Percentiles rank a stretch among this genome's conserved stretches.
phyloP scores from a whole-genome alignment of 2,329 filamentous ascomycete species.

The Botrytis fragariae region DNA sequence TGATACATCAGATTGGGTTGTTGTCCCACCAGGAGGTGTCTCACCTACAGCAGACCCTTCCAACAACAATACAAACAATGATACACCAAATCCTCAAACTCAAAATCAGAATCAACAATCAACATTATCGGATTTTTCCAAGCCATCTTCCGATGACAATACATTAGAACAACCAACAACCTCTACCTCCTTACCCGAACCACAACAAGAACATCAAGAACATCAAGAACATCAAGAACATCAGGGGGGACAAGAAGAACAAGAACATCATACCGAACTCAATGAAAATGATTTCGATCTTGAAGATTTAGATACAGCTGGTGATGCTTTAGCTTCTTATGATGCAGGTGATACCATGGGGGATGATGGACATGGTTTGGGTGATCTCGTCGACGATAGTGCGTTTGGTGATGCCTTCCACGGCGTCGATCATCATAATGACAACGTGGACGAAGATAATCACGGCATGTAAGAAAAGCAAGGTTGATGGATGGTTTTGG shows the following conservation, averaged over 20 bases:
- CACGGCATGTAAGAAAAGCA: constrained; percentile 22
- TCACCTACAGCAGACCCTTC: constrained; percentile 33
- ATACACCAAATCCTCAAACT: neutral
- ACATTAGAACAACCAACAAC: constrained; percentile 9
- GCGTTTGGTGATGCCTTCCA: constrained; percentile 85
- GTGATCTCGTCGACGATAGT: constrained; percentile 67
- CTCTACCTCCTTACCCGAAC: constrained; percentile 16
- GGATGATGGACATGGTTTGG: constrained; percentile 52
- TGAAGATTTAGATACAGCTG: constrained; percentile 66
- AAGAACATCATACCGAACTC: constrained; percentile 30
- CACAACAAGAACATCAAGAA: constrained; percentile 1
- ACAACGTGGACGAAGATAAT: constrained; percentile 21
- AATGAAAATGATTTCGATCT: constrained; percentile 62
- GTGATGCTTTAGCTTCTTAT: constrained; percentile 68
- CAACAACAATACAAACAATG: constrained; percentile 6
- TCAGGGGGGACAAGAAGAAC: constrained; percentile 28
- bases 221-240: constrained; percentile 2
- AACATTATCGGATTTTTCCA: neutral
- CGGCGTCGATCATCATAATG: constrained; percentile 46
- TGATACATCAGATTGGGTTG: constrained; percentile 69
- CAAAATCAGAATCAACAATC: neutral
- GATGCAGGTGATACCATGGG: constrained; percentile 49
- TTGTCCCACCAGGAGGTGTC: constrained; percentile 64
- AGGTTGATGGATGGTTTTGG: neutral
- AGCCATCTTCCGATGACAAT: constrained; percentile 12